phyloP scores from a whole-genome alignment of 352 stramenopile genomes.

The Proteromonas lacertae region DNA sequence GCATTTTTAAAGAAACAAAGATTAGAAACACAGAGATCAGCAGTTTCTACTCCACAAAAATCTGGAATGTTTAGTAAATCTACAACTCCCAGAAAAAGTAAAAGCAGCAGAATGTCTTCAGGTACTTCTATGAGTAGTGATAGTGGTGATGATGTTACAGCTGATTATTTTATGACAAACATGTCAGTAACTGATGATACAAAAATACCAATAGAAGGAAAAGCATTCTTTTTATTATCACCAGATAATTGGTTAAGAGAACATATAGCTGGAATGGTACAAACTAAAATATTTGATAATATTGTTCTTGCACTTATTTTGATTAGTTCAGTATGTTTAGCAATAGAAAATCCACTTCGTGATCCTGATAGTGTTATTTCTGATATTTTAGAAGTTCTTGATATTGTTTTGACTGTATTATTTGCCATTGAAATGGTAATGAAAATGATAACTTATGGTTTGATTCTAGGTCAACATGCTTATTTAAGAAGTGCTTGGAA shows the following conservation, averaged over 20 bases:
- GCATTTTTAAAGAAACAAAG: too few relatives aligned
- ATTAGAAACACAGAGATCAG: too few relatives aligned
- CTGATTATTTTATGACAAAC: too few relatives aligned
- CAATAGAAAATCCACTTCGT: not conserved
- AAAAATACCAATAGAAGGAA: too few relatives aligned
- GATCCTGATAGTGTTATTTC: not conserved
- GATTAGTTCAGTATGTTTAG: not conserved
- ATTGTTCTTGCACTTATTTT: not conserved
- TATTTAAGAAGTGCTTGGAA: not conserved
- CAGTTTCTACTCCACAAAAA: too few relatives aligned
- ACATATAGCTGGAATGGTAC: not conserved
- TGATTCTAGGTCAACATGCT: not conserved
- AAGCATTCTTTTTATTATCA: not conserved
- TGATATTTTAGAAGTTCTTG: not conserved
- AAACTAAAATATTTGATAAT: not conserved
- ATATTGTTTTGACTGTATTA: not conserved
- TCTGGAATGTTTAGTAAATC: too few relatives aligned
- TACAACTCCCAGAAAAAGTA: too few relatives aligned
- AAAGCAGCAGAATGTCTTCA: too few relatives aligned
- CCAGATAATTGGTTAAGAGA: not conserved
- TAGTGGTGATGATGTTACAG: too few relatives aligned
- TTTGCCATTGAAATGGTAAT: not conserved
- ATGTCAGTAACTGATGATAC: too few relatives aligned
- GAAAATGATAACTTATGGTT: not conserved
- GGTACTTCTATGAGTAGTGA: too few relatives aligned